These are phyloP conservation scores for Trichoderma parareesei DNA, from an alignment of 495 filamentous ascomycete genomes.

Conservation along the genomic window DNA sequence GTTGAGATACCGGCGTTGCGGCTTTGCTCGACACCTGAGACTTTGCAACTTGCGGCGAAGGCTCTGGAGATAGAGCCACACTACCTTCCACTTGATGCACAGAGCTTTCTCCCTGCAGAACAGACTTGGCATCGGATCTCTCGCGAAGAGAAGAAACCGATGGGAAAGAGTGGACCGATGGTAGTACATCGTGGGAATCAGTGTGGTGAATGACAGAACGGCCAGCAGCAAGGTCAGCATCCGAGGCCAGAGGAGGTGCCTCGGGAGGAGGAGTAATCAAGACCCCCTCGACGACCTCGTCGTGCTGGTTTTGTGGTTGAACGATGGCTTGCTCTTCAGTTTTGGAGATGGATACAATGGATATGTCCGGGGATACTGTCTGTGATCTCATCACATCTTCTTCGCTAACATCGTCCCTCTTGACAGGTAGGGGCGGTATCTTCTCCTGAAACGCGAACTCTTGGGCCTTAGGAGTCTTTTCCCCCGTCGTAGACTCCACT, in stretches of 20 bases:
- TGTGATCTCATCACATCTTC: background rate
- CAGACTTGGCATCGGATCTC: constrained; percentile 2
- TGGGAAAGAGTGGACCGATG: constrained; percentile 4
- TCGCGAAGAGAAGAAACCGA: constrained; percentile 2
- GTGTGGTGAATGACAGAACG: background rate
- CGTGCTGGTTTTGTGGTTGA: background rate
- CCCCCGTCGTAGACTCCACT: background rate
- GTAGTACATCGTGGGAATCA: background rate
- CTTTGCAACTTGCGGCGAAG: background rate
- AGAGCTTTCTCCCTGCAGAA: background rate
- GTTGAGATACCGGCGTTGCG: background rate
- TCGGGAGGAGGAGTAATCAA: constrained; percentile 1
- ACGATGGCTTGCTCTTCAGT: background rate
- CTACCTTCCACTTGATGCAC: background rate
- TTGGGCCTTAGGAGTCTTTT: background rate
- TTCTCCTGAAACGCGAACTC: background rate
- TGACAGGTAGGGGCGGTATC: background rate
- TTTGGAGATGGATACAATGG: background rate
- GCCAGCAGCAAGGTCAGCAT: background rate
- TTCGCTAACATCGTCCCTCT: background rate
- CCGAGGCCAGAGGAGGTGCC: background rate
- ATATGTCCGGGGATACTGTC: constrained; percentile 1
- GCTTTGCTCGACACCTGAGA: background rate
- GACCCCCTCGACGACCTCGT: background rate
- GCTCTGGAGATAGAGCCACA: background rate